A percentile compares a stretch with the other conserved stretches of the same genome.
Conservation (phyloP, 73 alveolate species). For the Paramecium octaurelia region DNA sequence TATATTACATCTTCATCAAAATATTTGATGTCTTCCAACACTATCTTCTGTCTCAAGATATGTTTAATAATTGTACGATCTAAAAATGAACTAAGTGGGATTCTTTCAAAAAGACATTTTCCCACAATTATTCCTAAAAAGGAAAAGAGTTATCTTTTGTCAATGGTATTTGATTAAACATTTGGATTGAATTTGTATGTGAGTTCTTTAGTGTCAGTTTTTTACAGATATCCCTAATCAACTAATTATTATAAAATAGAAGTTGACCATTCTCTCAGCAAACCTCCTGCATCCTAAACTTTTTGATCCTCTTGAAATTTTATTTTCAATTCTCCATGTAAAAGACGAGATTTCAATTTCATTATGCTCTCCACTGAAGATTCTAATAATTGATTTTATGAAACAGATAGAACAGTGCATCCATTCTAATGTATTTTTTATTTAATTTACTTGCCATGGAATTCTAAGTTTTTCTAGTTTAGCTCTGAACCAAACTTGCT, state of each 20-base stretch:
- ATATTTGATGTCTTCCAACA: conserved; percentile 71
- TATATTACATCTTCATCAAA: conserved; percentile 61
- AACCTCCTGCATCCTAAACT: conserved; percentile 74
- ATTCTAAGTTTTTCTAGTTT: conserved; percentile 62
- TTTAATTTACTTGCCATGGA: conserved; percentile 64
- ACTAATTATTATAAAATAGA: background rate
- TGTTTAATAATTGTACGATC: conserved; percentile 77
- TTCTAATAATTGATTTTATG: conserved; percentile 25
- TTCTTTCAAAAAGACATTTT: conserved; percentile 84
- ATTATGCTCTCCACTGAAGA: conserved; percentile 44
- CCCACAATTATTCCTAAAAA: conserved; percentile 91
- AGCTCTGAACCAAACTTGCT: conserved; percentile 62
- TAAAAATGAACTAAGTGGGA: conserved; percentile 84
- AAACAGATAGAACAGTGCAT: background rate
- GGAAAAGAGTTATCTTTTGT: conserved; percentile 53
- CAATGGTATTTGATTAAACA: background rate
- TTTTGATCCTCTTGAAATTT: conserved; percentile 57
- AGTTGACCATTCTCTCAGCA: conserved; percentile 66
- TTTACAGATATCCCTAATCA: conserved; percentile 7
- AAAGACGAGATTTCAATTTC: conserved; percentile 27
- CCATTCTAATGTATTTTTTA: conserved; percentile 6
- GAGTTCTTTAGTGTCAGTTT: conserved; percentile 52
- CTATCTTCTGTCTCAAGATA: conserved; percentile 76
- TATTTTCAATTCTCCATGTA: conserved; percentile 65
- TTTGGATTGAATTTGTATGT: conserved; percentile 43